Evolutionary conservation across 768 basidiomycete species (phyloP).

Genomic region (Lactarius sp.): DNA sequence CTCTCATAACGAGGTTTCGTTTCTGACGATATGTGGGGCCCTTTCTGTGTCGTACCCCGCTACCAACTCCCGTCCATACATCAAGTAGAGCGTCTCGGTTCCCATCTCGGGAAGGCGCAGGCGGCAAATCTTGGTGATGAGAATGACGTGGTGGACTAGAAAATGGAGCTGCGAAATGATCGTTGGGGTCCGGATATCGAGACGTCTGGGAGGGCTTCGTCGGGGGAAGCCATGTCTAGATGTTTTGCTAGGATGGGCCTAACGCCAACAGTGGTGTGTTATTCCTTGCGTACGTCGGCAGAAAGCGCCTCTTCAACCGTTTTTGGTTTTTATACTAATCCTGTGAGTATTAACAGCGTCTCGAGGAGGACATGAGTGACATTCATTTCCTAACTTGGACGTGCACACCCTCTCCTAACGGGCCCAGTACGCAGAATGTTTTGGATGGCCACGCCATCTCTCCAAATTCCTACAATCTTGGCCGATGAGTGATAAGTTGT

Average conservation of each 20-base stretch:
- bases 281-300: slow-evolving; percentile 33
- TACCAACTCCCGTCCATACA: background rate
- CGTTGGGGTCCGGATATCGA: slow-evolving; percentile 35
- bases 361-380: slow-evolving; percentile 22
- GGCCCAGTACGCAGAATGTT: slow-evolving; percentile 12
- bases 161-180: slow-evolving; percentile 39
- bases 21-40: background rate
- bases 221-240: slow-evolving; percentile 17
- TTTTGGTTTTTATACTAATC: background rate
- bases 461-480: slow-evolving; percentile 32
- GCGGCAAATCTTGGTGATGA: slow-evolving; percentile 47
- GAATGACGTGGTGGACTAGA: slow-evolving; percentile 41
- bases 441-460: slow-evolving; percentile 28
- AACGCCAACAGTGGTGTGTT: slow-evolving; percentile 32
- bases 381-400: background rate
- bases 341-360: slow-evolving; percentile 1
- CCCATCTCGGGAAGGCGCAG: slow-evolving; percentile 36
- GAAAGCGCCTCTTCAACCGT: background rate
- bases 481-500: slow-evolving; percentile 26
- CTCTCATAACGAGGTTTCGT: background rate
- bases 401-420: background rate
- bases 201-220: slow-evolving; percentile 35
- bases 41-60: background rate
- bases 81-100: slow-evolving; percentile 29
- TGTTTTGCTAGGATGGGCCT: slow-evolving; percentile 32